Evolutionary conservation across 768 basidiomycete genomes (phyloP), one percentile per base, ranked within the genome.

Genomic region (Leucogyrophana mollusca): DNA sequence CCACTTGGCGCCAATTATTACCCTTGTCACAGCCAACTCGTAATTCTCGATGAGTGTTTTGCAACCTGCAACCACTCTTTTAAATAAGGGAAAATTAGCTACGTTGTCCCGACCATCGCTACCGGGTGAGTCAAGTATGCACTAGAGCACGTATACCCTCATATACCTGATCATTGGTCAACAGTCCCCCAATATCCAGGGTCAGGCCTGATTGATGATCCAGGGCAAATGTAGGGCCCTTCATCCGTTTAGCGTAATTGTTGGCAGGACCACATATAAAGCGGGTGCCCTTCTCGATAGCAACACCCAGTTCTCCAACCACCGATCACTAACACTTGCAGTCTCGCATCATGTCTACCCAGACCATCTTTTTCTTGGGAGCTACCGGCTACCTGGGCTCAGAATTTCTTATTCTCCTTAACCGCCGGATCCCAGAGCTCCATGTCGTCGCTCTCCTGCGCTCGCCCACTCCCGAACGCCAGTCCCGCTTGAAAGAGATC

Each of bases 311-410:
- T 8, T n/a, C 9, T 27, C 11, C 25, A 18, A 2, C 14, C 9
- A 13, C 6, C 9, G 6, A 21, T 21, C 30, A 16, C 25, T 30
- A 16, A 25, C 24, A 10, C 16, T 30, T 9, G 14, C n/a, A 3
- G 8, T 20, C 18, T 32, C 2, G 3, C 9, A 51, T 22, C 22
- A 57, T 59, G 58, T 46, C 53, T 23, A 5, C 27, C 14, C 56
- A 43, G 18, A 56, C 58, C 9, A 56, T 74, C 46, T 70, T 76
- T 56, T 61, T 73, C 42, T 58, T 75, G 13, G 73, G 74, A 6
- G 74, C 73, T 1, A 73, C 73, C 2, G 73, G 74, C 16, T 74
- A 68, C 54, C 56, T 74, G 30, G 72, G 71, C 17, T 71, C 67
- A 16, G 68, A 74, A 42, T 64, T 75, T 49, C 55, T 75, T 4